Percentiles rank a stretch among this genome's conserved stretches.
Evolutionary conservation across 768 basidiomycete genomes (phyloP).

Genomic region (Boletus barrowsii): DNA sequence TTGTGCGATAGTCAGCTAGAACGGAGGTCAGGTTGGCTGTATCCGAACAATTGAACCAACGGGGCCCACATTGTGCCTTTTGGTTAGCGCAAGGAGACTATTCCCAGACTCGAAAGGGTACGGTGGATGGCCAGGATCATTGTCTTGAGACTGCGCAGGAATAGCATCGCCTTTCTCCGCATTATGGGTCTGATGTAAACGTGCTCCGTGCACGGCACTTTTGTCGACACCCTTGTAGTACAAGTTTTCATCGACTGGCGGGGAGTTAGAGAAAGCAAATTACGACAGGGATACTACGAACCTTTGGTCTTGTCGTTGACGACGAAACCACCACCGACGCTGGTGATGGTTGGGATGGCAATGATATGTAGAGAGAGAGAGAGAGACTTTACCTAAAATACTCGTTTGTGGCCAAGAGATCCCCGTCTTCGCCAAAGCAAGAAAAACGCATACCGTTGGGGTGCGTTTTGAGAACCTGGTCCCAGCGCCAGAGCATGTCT

Average conservation of each 20-base stretch:
- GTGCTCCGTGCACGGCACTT: conserved; percentile 70
- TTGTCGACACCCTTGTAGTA: conserved; percentile 94
- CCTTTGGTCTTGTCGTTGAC: conserved; percentile 94
- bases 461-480: conserved; percentile 83
- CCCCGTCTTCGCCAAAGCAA: conserved; percentile 76
- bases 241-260: conserved; percentile 82
- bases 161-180: conserved; percentile 27
- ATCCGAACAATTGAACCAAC: not conserved
- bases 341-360: conserved; percentile 16
- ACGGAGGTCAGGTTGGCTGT: conserved; percentile 7
- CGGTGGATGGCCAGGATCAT: conserved; percentile 59
- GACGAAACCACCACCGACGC: conserved; percentile 92
- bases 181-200: conserved; percentile 64
- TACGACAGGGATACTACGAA: conserved; percentile 21
- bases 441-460: conserved; percentile 94
- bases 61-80: conserved; percentile 72
- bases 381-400: conserved; percentile 63
- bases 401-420: conserved; percentile 89
- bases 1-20: conserved; percentile 88
- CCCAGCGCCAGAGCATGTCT: conserved; percentile 93
- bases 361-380: not conserved
- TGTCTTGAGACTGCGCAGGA: conserved; percentile 8
- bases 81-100: conserved; percentile 70
- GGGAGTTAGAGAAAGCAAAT: not conserved
- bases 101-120: conserved; percentile 82